Base-by-base conservation (phyloP, 208 protist species). In the Acanthamoeba sp. region DNA sequence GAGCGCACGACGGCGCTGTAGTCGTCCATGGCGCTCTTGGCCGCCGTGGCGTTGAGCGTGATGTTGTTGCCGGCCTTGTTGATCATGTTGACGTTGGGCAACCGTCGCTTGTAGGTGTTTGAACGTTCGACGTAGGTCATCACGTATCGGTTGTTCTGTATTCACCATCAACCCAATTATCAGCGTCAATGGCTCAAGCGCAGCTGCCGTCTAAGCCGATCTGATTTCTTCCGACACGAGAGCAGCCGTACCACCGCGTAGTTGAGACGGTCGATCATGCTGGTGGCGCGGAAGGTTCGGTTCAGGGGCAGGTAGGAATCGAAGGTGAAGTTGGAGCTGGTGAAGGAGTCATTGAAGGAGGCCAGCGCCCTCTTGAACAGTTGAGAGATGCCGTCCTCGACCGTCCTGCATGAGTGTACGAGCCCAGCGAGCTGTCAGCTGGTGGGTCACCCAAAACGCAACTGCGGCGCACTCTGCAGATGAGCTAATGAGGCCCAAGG, bases 11-110 rank as follows among this genome's bases (percentile, higher is more conserved):
- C 24, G 32, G 10, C 16, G 45, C 45, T 64, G 48, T 52, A 90
- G 84, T 90, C 84, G 48, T 90, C 38, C 84, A 90, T 90, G 29
- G 84, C 84, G 50, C 84, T 90, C 84, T 55, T 59, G 34, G 36
- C 84, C 5, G 84, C 38, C 6, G 84, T 42, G 45, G 84, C 36
- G 48, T 34, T 90, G 45, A 64, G 48, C 36, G 84, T 69, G 22
- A 90, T 69, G 34, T 90, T 90, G 84, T 64, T 45, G 50, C 84
- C 84, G 32, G 84, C 84, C 34, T 42, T 59, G 36, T 90, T 90
- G 48, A 59, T 90, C 48, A 90, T 59, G 48, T 59, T 69, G 22
- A 45, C n/a, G 5, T 24, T 22, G 32, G 84, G 52, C 3, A 90
- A 27, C 84, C 34, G 62, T n/a, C 84, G 84, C 84, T 90, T 90